Evolutionary conservation across 495 filamentous ascomycete genomes (phyloP).

Genomic region (Penicillium robsamsonii): DNA sequence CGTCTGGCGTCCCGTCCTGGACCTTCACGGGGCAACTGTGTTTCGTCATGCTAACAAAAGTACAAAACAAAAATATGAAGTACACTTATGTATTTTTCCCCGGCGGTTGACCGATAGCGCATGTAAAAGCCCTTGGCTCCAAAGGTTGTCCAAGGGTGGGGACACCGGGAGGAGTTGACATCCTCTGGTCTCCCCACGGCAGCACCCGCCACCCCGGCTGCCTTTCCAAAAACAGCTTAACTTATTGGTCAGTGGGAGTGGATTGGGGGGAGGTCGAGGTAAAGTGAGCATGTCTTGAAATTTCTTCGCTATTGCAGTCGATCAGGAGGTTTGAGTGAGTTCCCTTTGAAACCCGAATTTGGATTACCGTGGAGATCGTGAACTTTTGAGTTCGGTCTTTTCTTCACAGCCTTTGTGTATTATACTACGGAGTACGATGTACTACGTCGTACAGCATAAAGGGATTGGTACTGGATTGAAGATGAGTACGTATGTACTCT

Average conservation of each 20-base stretch:
- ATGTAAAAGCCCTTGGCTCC: not conserved
- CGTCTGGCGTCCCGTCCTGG: not conserved
- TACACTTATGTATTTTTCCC: not conserved
- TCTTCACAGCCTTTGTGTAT: not conserved
- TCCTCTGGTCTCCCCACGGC: slow-evolving; percentile 11
- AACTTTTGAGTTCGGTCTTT: not conserved
- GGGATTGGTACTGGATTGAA: not conserved
- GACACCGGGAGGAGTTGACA: too few species aligned
- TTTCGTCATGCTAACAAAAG: not conserved
- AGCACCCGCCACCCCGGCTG: slow-evolving; percentile 22
- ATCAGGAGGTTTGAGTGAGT: slow-evolving; percentile 7
- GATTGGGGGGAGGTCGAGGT: not conserved
- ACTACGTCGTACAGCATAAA: not conserved
- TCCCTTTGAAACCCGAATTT: slow-evolving; percentile 7
- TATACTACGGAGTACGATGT: not conserved
- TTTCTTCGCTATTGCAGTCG: not conserved
- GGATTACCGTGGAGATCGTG: not conserved
- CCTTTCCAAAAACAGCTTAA: slow-evolving; percentile 20
- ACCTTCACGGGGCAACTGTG: not conserved
- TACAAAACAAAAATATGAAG: not conserved
- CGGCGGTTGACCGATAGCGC: not conserved
- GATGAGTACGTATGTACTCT: not conserved
- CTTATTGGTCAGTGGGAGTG: slow-evolving; percentile 6
- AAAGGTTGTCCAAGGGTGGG: not conserved
- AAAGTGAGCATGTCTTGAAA: not conserved